Evolutionary conservation across 305 asterid genomes (phyloP).

Genomic region (Fraxinus platypoda): DNA sequence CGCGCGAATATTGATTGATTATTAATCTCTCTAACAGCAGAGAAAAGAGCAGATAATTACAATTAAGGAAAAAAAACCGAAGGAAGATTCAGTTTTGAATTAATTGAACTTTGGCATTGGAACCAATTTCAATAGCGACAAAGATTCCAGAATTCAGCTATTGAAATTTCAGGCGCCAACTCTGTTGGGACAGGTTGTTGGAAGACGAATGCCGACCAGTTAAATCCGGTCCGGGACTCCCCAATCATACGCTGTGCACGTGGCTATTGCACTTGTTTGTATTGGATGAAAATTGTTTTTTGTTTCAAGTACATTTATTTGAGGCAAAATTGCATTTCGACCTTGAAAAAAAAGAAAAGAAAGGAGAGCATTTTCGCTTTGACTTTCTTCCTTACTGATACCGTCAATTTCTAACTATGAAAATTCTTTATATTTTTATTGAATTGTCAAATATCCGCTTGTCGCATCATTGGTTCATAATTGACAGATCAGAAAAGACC

Average conservation of each 20-base stretch:
- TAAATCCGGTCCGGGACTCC: not conserved
- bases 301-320: too few species aligned
- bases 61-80: slow-evolving; percentile 29
- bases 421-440: too few species aligned
- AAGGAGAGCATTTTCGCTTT: not conserved
- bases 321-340: not conserved
- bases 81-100: not conserved
- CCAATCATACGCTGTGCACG: not conserved
- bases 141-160: not conserved
- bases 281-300: not conserved
- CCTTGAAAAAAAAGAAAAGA: not conserved
- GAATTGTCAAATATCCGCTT: too few species aligned
- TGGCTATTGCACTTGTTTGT: not conserved
- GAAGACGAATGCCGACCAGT: not conserved
- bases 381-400: not conserved
- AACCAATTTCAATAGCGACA: slow-evolving; percentile 33
- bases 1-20: slow-evolving; percentile 17
- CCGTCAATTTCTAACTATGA: not conserved
- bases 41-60: slow-evolving; percentile 4
- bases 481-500: not conserved
- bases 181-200: not conserved
- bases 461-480: not conserved
- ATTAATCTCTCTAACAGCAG: slow-evolving; percentile 14
- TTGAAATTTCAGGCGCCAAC: not conserved
- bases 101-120: slow-evolving; percentile 33